Percentiles rank a stretch among this genome's conserved stretches.
Conservation (phyloP, 257 asterid genomes). For the Henckelia pumila region DNA sequence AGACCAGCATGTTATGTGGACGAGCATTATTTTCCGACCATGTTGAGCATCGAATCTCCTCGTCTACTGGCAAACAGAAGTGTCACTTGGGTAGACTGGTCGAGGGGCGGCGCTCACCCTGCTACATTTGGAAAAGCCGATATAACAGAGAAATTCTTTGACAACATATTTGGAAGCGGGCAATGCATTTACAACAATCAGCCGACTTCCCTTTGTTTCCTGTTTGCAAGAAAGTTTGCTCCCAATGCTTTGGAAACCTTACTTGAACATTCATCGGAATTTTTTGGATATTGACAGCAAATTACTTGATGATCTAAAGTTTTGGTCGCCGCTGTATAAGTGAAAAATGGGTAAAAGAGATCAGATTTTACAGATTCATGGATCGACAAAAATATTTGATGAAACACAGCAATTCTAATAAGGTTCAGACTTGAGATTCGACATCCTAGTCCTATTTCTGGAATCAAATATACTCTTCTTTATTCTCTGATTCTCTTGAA, state of each 20-base stretch:
- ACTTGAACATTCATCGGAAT: conserved; percentile 49
- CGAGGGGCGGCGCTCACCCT: conserved; percentile 93
- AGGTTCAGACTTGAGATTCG: too few species aligned
- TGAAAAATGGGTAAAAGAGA: background rate
- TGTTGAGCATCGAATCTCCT: conserved; percentile 68
- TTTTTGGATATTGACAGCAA: conserved; percentile 53
- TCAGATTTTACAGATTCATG: background rate
- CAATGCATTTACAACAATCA: conserved; percentile 63
- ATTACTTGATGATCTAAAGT: conserved; percentile 4
- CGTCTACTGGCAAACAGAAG: conserved; percentile 69
- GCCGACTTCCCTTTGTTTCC: conserved; percentile 61
- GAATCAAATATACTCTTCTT: background rate
- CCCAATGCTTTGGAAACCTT: conserved; percentile 71
- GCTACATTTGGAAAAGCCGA: conserved; percentile 73
- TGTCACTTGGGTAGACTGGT: conserved; percentile 91
- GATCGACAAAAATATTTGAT: too few species aligned
- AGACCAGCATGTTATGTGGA: conserved; percentile 52
- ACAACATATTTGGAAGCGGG: conserved; percentile 36
- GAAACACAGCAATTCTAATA: too few species aligned
- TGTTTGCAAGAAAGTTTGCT: conserved; percentile 79
- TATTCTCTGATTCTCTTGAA: background rate
- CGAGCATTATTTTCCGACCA: conserved; percentile 57
- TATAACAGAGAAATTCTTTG: conserved; percentile 46
- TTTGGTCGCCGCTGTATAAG: conserved; percentile 1
- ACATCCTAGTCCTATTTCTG: too few species aligned